Evolutionary conservation across 371 early-diverging fungal species (phyloP).

Genomic region (Mucor plumbeus): DNA sequence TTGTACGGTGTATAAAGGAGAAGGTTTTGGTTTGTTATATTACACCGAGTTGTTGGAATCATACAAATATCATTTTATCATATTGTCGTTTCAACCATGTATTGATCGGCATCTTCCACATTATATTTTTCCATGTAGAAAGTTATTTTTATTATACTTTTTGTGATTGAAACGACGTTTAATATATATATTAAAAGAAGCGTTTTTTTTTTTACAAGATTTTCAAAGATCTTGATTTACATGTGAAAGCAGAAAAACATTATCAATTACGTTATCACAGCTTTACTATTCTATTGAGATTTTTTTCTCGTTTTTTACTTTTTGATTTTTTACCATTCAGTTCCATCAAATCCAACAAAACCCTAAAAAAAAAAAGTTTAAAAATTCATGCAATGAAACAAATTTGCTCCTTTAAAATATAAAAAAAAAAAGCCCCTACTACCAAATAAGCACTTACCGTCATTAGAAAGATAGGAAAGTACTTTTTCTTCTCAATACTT

Average conservation of each 20-base stretch:
- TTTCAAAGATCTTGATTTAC: neutral
- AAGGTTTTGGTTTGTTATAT: neutral
- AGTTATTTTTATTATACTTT: neutral
- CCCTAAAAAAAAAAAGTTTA: slow-evolving; percentile 45
- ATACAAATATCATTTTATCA: neutral
- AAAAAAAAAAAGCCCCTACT: neutral
- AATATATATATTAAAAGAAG: neutral
- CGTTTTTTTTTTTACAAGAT: too few species aligned
- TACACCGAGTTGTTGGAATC: slow-evolving; percentile 5
- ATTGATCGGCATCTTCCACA: neutral
- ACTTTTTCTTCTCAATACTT: slow-evolving; percentile 90
- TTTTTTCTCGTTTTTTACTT: neutral
- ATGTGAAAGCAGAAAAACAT: neutral
- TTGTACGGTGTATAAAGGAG: neutral
- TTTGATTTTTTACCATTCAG: slow-evolving; percentile 39
- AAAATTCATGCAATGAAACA: slow-evolving; percentile 1
- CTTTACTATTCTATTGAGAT: neutral
- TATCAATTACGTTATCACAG: neutral
- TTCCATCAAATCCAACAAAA: slow-evolving; percentile 86
- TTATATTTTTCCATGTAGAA: neutral
- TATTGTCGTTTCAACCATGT: slow-evolving; percentile 4
- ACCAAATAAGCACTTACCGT: slow-evolving; percentile 47
- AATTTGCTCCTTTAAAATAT: neutral
- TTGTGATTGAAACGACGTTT: neutral
- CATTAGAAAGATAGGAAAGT: slow-evolving; percentile 90